A percentile compares a stretch with the other conserved stretches of the same genome.
Conservation (phyloP, 345 rosid species). For the sweet orange (Citrus sinensis) region DVS_A1.0 CM039163.1:2248001-2248500, state of each 20-base stretch:
- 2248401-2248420: too few relatives aligned
- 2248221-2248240: conserved; percentile 73
- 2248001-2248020: neutral
- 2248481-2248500: too few relatives aligned
- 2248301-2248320: too few relatives aligned
- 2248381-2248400: too few relatives aligned
- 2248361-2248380: too few relatives aligned
- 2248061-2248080: neutral
- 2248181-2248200: conserved; percentile 93
- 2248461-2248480: too few relatives aligned
- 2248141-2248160: conserved; percentile 90
- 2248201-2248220: conserved; percentile 89
- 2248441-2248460: too few relatives aligned
- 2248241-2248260: conserved; percentile 36
- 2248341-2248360: too few relatives aligned
- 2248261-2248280: conserved; percentile 2
- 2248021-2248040: neutral
- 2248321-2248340: too few relatives aligned
- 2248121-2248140: conserved; percentile 90
- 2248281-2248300: conserved; percentile 10
- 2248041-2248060: too few relatives aligned
- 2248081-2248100: conserved; percentile 94
- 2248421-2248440: too few relatives aligned
- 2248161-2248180: conserved; percentile 73
- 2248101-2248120: conserved; percentile 89